Evolutionary conservation across 768 basidiomycete genomes (phyloP).

Genomic region (Pisolithus sp.): DNA sequence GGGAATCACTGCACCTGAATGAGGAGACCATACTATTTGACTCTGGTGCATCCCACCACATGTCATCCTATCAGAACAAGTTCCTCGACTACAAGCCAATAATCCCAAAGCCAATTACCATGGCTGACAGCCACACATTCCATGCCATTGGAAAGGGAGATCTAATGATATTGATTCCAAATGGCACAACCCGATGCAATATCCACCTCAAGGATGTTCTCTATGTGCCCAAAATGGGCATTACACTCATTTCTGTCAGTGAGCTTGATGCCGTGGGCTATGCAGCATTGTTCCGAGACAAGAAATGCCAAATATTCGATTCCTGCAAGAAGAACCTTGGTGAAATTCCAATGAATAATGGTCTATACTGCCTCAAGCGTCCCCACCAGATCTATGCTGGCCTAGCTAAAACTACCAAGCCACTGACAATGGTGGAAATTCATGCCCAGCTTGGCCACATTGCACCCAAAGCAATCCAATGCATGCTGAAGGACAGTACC

Average conservation of each 20-base stretch:
- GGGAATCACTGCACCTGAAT: not conserved
- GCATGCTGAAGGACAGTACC: no score
- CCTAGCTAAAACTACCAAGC: not conserved
- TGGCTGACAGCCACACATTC: conserved; percentile 1
- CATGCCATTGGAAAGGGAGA: conserved; percentile 12
- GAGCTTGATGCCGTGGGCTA: conserved; percentile 1
- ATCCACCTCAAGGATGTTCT: conserved; percentile 5
- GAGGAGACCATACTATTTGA: not conserved
- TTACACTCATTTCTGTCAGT: conserved; percentile 17
- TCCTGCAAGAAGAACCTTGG: not conserved
- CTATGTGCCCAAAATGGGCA: conserved; percentile 14
- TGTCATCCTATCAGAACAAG: not conserved
- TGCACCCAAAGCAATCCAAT: no score
- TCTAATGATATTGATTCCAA: conserved; percentile 15
- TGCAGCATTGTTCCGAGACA: conserved; percentile 1
- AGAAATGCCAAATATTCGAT: conserved; percentile 2
- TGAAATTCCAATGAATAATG: not conserved
- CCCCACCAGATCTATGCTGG: not conserved
- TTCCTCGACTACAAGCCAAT: conserved; percentile 6
- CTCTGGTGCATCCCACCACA: not conserved
- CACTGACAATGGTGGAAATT: not conserved
- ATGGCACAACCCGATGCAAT: conserved; percentile 3
- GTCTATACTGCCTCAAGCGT: not conserved
- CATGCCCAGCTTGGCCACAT: conserved; percentile 4
- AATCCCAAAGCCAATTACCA: conserved; percentile 19